phyloP scores from a whole-genome alignment of 2,329 filamentous ascomycete genomes.

The Colletotrichum costaricense region DNA sequence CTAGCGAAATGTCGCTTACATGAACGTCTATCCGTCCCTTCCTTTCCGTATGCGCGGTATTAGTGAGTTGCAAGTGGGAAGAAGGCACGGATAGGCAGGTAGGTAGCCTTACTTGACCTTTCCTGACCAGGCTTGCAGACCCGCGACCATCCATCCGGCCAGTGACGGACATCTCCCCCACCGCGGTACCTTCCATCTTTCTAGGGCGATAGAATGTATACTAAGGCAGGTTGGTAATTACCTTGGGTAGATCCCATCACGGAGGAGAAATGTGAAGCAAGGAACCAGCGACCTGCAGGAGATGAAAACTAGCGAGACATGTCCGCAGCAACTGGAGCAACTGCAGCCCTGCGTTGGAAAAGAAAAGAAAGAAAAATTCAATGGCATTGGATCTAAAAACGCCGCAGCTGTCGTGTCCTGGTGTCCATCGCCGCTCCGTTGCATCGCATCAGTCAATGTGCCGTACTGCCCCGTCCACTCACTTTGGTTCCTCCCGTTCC shows the following conservation, averaged over 20 bases:
- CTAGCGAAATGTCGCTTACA: background rate
- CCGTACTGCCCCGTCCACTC: constrained; percentile 1
- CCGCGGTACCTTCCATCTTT: background rate
- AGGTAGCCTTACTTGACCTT: background rate
- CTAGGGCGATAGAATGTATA: constrained; percentile 13
- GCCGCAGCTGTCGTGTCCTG: background rate
- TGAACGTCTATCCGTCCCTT: background rate
- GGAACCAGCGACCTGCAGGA: constrained; percentile 16
- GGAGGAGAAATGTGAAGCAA: constrained; percentile 10
- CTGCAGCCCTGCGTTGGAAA: constrained; percentile 21
- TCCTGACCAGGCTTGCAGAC: background rate
- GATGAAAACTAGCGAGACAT: constrained; percentile 18
- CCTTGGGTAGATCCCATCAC: background rate
- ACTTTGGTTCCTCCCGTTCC: background rate
- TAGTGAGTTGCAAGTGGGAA: background rate
- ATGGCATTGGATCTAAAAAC: background rate
- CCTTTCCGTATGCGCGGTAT: background rate
- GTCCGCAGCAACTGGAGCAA: constrained; percentile 9
- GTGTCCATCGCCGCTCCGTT: background rate
- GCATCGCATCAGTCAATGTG: background rate
- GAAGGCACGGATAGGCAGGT: background rate
- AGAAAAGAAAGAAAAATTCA: background rate
- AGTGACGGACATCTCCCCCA: background rate
- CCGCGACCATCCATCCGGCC: background rate
- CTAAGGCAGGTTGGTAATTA: background rate